phyloP scores from a whole-genome alignment of 2,329 filamentous ascomycete genomes.

The Cercospora sp. region DNA sequence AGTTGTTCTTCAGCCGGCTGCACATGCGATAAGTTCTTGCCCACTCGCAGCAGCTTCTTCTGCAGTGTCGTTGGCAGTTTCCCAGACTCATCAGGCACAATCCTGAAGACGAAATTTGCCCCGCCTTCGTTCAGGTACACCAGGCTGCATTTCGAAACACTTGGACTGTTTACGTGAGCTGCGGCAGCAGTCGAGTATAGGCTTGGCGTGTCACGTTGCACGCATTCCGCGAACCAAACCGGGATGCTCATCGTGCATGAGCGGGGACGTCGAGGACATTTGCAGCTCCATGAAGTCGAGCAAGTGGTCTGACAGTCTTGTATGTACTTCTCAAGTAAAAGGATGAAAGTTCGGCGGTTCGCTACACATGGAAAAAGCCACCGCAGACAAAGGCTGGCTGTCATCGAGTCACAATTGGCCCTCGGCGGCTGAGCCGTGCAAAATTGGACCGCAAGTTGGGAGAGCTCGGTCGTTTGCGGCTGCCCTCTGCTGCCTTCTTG shows the following conservation, averaged over 20 bases:
- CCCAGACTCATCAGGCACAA: constrained; percentile 21
- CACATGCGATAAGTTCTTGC: constrained; percentile 37
- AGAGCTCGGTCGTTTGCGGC: background rate
- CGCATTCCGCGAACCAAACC: constrained; percentile 24
- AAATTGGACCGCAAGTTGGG: background rate
- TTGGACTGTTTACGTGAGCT: background rate
- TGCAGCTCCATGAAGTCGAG: constrained; percentile 5
- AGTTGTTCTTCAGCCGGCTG: constrained; percentile 33
- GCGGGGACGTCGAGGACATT: background rate
- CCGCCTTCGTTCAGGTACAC: constrained; percentile 42
- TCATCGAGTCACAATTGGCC: background rate
- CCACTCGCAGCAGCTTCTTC: constrained; percentile 36
- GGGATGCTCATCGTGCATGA: constrained; percentile 22
- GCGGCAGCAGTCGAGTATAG: constrained; percentile 20
- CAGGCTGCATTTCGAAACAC: constrained; percentile 21
- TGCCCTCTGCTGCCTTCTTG: background rate
- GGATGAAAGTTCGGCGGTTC: constrained; percentile 6
- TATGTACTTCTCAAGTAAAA: background rate
- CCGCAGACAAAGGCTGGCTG: background rate
- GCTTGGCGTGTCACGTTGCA: constrained; percentile 14
- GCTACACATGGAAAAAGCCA: background rate
- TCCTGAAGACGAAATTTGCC: constrained; percentile 40
- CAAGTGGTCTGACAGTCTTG: background rate
- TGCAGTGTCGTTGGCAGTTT: constrained; percentile 24
- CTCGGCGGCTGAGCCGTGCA: background rate